Evolutionary conservation across 805 yeast species (phyloP).

Genomic region (Alloascoidea hylecoeti): DNA sequence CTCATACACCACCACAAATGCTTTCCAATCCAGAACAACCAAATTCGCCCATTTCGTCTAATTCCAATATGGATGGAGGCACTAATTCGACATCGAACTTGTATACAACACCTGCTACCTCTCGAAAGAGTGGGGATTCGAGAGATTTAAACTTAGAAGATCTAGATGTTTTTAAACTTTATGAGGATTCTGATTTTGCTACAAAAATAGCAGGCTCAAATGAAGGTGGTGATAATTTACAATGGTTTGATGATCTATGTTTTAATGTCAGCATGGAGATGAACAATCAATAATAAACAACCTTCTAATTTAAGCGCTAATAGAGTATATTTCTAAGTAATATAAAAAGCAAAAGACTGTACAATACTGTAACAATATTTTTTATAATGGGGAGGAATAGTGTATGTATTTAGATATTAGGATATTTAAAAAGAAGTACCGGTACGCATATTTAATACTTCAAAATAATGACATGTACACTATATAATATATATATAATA

Average conservation of each 20-base stretch:
- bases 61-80: background rate
- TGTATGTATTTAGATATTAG: too few species aligned
- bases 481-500: too few species aligned
- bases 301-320: too few species aligned
- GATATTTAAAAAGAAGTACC: too few species aligned
- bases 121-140: background rate
- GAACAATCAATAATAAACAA: too few species aligned
- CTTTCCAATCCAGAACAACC: background rate
- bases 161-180: background rate
- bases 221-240: slow-evolving; percentile 1
- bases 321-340: too few species aligned
- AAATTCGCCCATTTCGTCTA: background rate
- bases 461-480: too few species aligned
- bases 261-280: background rate
- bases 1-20: background rate
- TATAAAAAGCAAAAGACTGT: too few species aligned
- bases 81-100: too few species aligned
- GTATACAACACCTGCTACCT: background rate
- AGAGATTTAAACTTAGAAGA: background rate
- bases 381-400: too few species aligned
- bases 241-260: slow-evolving; percentile 1
- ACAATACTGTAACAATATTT: too few species aligned
- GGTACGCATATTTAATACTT: too few species aligned
- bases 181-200: background rate
- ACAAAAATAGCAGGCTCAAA: background rate